phyloP scores from a whole-genome alignment of 2,329 filamentous ascomycete species.

The Colletotrichum sp. region DNA sequence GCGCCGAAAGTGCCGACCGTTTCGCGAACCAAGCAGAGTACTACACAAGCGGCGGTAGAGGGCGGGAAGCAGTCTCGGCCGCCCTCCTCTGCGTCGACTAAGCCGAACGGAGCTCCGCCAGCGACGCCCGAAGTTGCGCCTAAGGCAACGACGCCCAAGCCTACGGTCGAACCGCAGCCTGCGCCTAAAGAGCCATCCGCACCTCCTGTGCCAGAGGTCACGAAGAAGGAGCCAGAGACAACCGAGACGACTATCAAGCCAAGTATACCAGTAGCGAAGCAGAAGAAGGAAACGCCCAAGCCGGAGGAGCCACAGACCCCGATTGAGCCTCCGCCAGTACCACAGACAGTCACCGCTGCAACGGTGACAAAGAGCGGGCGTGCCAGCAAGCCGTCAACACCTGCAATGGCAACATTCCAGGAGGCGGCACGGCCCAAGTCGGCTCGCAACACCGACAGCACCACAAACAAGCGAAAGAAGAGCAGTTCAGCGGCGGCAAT shows the following conservation, averaged over 20 bases:
- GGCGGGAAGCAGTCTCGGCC: constrained; percentile 56
- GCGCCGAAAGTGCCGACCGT: constrained; percentile 50
- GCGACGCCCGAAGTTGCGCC: constrained; percentile 40
- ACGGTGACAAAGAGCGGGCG: constrained; percentile 67
- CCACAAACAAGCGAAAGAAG: constrained; percentile 65
- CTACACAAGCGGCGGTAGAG: constrained; percentile 64
- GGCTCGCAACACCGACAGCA: constrained; percentile 49
- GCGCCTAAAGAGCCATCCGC: constrained; percentile 29
- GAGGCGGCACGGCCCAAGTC: constrained; percentile 60
- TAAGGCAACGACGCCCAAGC: constrained; percentile 17
- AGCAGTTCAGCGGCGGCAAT: constrained; percentile 44
- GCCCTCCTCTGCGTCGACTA: constrained; percentile 61
- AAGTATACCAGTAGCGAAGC: constrained; percentile 29
- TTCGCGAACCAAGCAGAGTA: constrained; percentile 77
- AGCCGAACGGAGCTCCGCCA: constrained; percentile 56
- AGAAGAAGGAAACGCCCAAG: constrained; percentile 48
- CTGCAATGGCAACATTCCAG: constrained; percentile 62
- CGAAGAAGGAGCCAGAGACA: constrained; percentile 27
- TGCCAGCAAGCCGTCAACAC: constrained; percentile 70
- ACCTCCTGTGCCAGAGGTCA: constrained; percentile 10
- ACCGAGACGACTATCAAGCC: constrained; percentile 26
- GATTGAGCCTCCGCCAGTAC: constrained; percentile 45
- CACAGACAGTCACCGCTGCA: constrained; percentile 39
- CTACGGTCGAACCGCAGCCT: background rate
- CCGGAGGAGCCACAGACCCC: constrained; percentile 35